A percentile compares a stretch with the other conserved stretches of the same genome.
phyloP scores from a whole-genome alignment of 176 grass and related monocot species.

The Secale cereale region DNA sequence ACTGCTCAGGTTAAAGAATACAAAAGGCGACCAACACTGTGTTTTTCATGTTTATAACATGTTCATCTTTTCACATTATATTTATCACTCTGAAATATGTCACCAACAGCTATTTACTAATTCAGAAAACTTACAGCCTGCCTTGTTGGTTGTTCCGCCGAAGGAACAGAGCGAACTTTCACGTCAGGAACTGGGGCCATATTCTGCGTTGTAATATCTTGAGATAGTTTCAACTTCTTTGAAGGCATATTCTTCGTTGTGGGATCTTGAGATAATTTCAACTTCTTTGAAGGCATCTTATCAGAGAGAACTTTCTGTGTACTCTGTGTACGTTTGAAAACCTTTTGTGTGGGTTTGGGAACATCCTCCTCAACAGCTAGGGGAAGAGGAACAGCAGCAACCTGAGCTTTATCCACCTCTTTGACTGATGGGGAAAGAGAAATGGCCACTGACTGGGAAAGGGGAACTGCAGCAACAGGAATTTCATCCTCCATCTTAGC shows the following conservation, averaged over 20 bases:
- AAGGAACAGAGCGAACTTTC: conserved; percentile 18
- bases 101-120: neutral
- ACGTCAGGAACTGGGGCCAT: neutral
- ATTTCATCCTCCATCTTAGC: conserved; percentile 23
- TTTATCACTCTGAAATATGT: neutral
- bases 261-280: conserved; percentile 31
- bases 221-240: conserved; percentile 36
- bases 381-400: neutral
- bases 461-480: conserved; percentile 18
- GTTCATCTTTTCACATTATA: neutral
- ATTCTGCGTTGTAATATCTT: neutral
- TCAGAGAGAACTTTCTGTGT: neutral
- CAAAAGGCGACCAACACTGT: neutral
- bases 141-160: conserved; percentile 7
- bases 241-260: conserved; percentile 4
- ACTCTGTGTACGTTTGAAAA: neutral
- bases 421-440: neutral
- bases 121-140: conserved; percentile 37
- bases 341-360: neutral
- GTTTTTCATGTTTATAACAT: neutral
- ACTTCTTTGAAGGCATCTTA: conserved; percentile 37
- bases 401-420: neutral
- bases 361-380: conserved; percentile 6
- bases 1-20: neutral
- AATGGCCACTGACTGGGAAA: conserved; percentile 6